phyloP scores from a whole-genome alignment of 2,329 filamentous ascomycete genomes.

The Scedosporium apiospermum region DNA sequence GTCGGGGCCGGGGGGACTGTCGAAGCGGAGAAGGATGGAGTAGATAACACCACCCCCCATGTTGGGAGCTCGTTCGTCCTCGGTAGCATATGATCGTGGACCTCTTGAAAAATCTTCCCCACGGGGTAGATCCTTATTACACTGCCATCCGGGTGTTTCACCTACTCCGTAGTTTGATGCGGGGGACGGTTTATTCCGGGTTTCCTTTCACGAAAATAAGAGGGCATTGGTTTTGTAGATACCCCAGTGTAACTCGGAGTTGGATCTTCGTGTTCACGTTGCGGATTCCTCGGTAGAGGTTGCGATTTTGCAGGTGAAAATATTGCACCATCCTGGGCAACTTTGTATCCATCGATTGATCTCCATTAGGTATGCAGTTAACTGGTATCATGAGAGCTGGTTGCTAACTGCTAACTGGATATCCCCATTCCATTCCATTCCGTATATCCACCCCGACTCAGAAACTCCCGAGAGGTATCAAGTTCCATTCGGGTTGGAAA shows the following conservation, averaged over 20 bases:
- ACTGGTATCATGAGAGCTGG: background rate
- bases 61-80: background rate
- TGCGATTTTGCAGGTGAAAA: background rate
- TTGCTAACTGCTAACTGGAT: background rate
- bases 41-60: slow-evolving; percentile 10
- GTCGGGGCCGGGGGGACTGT: slow-evolving; percentile 14
- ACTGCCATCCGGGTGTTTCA: background rate
- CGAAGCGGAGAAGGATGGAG: slow-evolving; percentile 22
- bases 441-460: background rate
- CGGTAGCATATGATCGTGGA: background rate
- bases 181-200: background rate
- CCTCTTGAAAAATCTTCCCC: background rate
- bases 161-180: background rate
- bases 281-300: no score
- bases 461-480: background rate
- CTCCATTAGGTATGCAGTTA: background rate
- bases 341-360: background rate
- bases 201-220: no score
- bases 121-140: background rate
- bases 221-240: background rate
- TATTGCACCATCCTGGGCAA: background rate
- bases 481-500: background rate
- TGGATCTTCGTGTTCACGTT: background rate
- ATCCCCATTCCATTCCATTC: background rate
- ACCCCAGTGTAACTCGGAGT: background rate